Evolutionary conservation across 2,329 filamentous ascomycete genomes (phyloP).

Genomic region (Sporothrix brunneoviolacea): DNA sequence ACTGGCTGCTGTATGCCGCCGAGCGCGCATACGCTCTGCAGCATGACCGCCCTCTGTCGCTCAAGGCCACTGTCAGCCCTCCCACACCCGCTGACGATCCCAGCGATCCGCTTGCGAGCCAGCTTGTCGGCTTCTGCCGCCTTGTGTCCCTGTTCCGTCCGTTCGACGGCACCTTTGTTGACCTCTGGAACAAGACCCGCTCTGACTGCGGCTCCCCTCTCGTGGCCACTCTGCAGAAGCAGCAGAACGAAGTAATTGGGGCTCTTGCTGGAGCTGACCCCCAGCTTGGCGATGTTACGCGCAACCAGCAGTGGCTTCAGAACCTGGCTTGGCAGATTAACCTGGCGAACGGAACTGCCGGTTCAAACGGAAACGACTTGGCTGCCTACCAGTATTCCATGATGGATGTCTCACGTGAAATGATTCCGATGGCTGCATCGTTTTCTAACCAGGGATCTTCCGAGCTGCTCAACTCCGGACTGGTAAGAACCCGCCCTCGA

Average conservation of each 20-base stretch:
- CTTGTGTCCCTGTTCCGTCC: slow-evolving; percentile 58
- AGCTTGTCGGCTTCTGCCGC: slow-evolving; percentile 51
- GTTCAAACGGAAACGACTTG: slow-evolving; percentile 31
- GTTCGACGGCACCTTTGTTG: slow-evolving; percentile 59
- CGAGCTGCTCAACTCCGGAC: slow-evolving; percentile 66
- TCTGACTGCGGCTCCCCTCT: slow-evolving; percentile 51
- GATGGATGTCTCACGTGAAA: slow-evolving; percentile 54
- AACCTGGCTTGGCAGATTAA: slow-evolving; percentile 58
- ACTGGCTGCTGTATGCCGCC: slow-evolving; percentile 65
- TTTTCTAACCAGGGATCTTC: slow-evolving; percentile 62
- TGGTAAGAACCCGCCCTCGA: slow-evolving; percentile 46
- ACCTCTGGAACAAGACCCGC: slow-evolving; percentile 60
- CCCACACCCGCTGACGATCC: slow-evolving; percentile 57
- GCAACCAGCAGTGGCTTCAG: slow-evolving; percentile 60
- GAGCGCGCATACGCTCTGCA: slow-evolving; percentile 69
- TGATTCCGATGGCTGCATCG: slow-evolving; percentile 61
- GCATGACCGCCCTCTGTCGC: slow-evolving; percentile 60
- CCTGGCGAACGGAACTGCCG: slow-evolving; percentile 39
- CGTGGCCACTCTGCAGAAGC: slow-evolving; percentile 53
- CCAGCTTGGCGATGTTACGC: slow-evolving; percentile 47
- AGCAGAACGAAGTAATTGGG: slow-evolving; percentile 50
- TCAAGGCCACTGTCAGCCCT: slow-evolving; percentile 62
- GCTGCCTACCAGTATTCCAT: slow-evolving; percentile 48
- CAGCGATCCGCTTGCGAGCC: slow-evolving; percentile 45
- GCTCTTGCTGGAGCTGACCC: slow-evolving; percentile 46